Conservation (phyloP, 169 alveolate genomes). For the Eimeria brunetti region DNA sequence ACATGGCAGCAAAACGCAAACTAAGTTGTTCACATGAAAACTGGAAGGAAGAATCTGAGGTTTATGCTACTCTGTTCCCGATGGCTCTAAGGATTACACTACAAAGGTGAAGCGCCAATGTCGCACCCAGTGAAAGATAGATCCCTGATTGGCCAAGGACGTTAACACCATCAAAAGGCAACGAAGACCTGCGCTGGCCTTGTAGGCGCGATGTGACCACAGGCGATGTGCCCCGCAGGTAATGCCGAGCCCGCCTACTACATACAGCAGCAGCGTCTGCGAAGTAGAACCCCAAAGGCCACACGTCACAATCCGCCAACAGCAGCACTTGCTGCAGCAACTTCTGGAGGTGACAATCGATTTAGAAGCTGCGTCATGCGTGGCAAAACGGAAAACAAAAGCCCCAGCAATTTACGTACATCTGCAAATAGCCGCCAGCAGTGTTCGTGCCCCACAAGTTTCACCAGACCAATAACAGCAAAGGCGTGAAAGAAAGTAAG, state of each 20-base stretch:
- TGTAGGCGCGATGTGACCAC: conserved; percentile 92
- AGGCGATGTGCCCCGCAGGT: conserved; percentile 93
- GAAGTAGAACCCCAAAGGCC: background rate
- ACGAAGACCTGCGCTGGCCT: conserved; percentile 87
- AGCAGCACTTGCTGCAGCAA: background rate
- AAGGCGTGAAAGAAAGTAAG: conserved; percentile 84
- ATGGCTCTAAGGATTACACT: background rate
- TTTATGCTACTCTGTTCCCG: background rate
- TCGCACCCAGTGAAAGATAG: conserved; percentile 91
- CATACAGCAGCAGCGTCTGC: conserved; percentile 80
- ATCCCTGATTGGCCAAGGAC: conserved; percentile 90
- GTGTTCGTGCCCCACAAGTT: conserved; percentile 81
- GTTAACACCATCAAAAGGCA: conserved; percentile 86
- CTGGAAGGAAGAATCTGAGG: background rate
- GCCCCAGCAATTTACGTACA: conserved; percentile 69
- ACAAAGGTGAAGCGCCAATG: background rate
- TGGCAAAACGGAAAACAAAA: background rate
- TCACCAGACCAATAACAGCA: conserved; percentile 84
- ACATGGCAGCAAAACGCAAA: background rate
- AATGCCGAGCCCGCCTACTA: conserved; percentile 90
- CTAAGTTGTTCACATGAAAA: background rate
- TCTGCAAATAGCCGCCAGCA: conserved; percentile 83
- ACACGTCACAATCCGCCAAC: background rate
- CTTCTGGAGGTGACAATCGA: background rate
- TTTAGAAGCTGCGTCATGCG: background rate